A percentile compares a stretch with the other conserved stretches of the same genome.
Evolutionary conservation across 2,329 filamentous ascomycete species (phyloP).

Genomic region (Gliomastix tumulicola): DNA sequence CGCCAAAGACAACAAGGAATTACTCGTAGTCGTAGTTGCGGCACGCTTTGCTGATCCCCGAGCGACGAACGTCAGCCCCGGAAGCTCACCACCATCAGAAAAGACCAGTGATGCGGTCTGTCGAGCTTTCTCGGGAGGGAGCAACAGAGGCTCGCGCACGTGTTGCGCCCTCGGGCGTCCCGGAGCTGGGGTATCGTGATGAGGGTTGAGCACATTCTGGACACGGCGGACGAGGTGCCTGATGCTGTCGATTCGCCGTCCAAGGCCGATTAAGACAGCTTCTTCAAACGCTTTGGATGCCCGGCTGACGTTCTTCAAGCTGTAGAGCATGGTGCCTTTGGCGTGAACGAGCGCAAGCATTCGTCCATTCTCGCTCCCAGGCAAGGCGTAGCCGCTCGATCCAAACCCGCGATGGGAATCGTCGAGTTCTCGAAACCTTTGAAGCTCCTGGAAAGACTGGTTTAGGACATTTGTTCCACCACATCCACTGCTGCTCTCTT

Average conservation of each 20-base stretch:
- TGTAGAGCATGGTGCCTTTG: conserved; percentile 97
- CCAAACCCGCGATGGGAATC: conserved; percentile 1
- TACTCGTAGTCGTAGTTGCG: conserved; percentile 88
- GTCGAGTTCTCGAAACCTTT: background rate
- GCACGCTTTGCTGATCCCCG: conserved; percentile 68
- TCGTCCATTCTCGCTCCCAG: conserved; percentile 82
- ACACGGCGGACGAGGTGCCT: conserved; percentile 74
- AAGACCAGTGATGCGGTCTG: conserved; percentile 82
- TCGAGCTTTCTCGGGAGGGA: conserved; percentile 78
- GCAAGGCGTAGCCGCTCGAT: conserved; percentile 56
- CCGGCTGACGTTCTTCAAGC: conserved; percentile 70
- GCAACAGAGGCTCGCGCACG: conserved; percentile 52
- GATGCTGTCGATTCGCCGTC: conserved; percentile 62
- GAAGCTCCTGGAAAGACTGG: background rate
- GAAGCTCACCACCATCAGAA: conserved; percentile 64
- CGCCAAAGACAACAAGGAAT: conserved; percentile 85
- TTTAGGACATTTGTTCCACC: too few species aligned
- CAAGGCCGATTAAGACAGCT: conserved; percentile 82
- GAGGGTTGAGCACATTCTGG: conserved; percentile 57
- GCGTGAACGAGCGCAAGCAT: conserved; percentile 92
- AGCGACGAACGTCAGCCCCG: conserved; percentile 67
- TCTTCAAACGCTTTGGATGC: conserved; percentile 92
- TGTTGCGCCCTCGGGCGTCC: too few species aligned
- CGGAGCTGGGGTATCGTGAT: too few species aligned
- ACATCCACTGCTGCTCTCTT: too few species aligned